phyloP scores from a whole-genome alignment of 2,329 filamentous ascomycete species.

The Aurifilum marmelostoma region DNA sequence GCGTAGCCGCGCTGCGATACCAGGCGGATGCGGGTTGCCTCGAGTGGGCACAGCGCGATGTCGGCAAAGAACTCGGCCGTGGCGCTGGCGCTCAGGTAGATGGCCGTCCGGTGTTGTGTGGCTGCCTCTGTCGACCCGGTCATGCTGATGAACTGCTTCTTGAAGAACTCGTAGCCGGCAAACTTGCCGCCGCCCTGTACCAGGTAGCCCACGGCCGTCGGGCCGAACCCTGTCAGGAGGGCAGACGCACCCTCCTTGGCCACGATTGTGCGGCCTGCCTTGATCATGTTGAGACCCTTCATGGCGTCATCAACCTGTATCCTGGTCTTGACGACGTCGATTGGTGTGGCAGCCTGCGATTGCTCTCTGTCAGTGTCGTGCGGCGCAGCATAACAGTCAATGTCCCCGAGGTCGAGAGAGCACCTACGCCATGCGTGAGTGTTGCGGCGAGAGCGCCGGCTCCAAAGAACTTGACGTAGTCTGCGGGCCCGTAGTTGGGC shows the following conservation, averaged over 20 bases:
- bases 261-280: conserved; percentile 78
- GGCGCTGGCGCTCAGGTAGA: conserved; percentile 76
- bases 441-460: conserved; percentile 57
- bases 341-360: conserved; percentile 55
- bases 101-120: conserved; percentile 49
- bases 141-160: conserved; percentile 78
- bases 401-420: not conserved
- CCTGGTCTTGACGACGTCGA: conserved; percentile 81
- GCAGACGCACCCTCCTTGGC: conserved; percentile 77
- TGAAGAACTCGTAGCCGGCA: conserved; percentile 92
- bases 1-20: conserved; percentile 83
- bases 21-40: conserved; percentile 78
- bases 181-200: conserved; percentile 91
- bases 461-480: conserved; percentile 58
- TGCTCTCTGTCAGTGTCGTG: not conserved
- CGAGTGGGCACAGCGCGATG: conserved; percentile 85
- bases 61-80: conserved; percentile 74
- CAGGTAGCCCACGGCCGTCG: conserved; percentile 85
- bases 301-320: conserved; percentile 86
- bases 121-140: conserved; percentile 58
- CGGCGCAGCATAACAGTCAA: not conserved
- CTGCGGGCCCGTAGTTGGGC: conserved; percentile 45
- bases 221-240: conserved; percentile 81
- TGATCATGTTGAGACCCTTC: conserved; percentile 83
- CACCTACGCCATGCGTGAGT: conserved; percentile 53